Evolutionary conservation across 2,329 filamentous ascomycete genomes (phyloP).

Genomic region (Ceratocystiopsis minuta): DNA sequence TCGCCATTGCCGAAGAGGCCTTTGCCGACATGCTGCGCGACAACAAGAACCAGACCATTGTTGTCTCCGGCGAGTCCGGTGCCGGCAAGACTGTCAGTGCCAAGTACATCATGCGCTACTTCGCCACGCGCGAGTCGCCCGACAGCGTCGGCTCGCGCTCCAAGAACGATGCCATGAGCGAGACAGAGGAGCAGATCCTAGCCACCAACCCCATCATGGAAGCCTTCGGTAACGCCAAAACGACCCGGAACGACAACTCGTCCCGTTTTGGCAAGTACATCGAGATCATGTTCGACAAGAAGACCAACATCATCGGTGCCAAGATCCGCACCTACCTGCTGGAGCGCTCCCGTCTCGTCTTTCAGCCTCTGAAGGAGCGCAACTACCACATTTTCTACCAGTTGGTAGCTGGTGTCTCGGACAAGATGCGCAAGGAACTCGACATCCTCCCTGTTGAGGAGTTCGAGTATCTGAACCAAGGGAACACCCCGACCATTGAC

Average conservation of each 20-base stretch:
- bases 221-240: conserved; percentile 98
- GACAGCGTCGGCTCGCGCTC: conserved; percentile 64
- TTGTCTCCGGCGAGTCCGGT: conserved; percentile 97
- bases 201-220: conserved; percentile 99
- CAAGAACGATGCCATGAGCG: conserved; percentile 73
- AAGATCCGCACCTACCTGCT: conserved; percentile 93
- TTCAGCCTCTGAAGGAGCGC: conserved; percentile 90
- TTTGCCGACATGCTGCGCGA: conserved; percentile 99
- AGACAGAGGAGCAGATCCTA: conserved; percentile 95
- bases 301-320: conserved; percentile 91
- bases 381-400: conserved; percentile 99
- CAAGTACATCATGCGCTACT: conserved; percentile 99
- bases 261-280: conserved; percentile 99
- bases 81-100: conserved; percentile 98
- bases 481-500: conserved; percentile 75
- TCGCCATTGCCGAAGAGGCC: conserved; percentile 96
- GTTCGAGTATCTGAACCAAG: conserved; percentile 93
- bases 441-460: conserved; percentile 68
- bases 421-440: conserved; percentile 64
- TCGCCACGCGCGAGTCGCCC: conserved; percentile 88
- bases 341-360: conserved; percentile 87
- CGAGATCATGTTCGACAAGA: conserved; percentile 95
- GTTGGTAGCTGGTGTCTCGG: conserved; percentile 77
- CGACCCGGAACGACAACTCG: conserved; percentile 98
- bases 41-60: conserved; percentile 89